Conservation (phyloP, 2,329 filamentous ascomycete species). For the Aspergillus phoenicis region DNA sequence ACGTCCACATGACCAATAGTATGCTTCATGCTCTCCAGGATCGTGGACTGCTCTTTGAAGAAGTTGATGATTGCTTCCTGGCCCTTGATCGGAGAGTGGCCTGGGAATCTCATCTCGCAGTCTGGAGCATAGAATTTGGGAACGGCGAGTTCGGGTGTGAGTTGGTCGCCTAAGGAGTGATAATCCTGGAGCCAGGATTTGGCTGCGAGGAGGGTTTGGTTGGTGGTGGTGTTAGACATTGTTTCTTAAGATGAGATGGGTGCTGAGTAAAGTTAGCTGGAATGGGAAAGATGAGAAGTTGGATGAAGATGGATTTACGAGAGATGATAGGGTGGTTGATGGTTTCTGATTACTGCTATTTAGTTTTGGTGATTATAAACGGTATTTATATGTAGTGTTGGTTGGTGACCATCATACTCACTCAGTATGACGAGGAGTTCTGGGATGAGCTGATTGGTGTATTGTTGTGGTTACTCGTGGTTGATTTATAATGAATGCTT, state of each 20-base stretch:
- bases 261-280: not conserved
- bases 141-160: not conserved
- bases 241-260: not conserved
- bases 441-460: not conserved
- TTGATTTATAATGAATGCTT: not conserved
- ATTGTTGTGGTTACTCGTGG: not conserved
- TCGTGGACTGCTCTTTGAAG: not conserved
- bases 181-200: conserved; percentile 19
- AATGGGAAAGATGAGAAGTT: too few relatives aligned
- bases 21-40: conserved; percentile 1
- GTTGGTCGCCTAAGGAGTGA: not conserved
- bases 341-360: too few relatives aligned
- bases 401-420: not conserved
- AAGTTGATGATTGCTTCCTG: conserved; percentile 2
- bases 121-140: not conserved
- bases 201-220: not conserved
- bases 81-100: not conserved
- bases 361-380: too few relatives aligned
- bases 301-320: too few relatives aligned
- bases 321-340: too few relatives aligned
- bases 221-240: not conserved
- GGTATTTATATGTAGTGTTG: not conserved
- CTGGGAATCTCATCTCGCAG: not conserved
- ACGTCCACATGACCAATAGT: not conserved
- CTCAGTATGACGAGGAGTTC: not conserved